phyloP scores from a whole-genome alignment of 768 basidiomycete genomes.

The Dentipellis fragilis region DNA sequence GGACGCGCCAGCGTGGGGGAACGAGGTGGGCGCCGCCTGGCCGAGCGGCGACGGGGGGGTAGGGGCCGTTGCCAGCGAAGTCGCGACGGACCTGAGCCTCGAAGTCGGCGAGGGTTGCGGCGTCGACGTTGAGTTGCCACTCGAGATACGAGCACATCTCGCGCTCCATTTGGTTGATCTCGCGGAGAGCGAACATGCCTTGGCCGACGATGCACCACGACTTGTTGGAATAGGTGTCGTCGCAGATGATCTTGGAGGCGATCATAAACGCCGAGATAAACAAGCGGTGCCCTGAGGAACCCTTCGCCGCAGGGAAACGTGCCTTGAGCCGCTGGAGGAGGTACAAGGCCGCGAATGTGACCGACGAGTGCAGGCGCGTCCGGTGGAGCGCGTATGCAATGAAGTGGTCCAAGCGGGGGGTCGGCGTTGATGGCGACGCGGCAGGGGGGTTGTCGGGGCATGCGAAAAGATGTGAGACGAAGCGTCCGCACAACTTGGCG shows the following conservation, averaged over 20 bases:
- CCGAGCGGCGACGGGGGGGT: slow-evolving; percentile 55
- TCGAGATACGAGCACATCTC: slow-evolving; percentile 92
- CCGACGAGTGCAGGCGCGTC: slow-evolving; percentile 49
- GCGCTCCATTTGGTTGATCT: slow-evolving; percentile 95
- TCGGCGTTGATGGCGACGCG: slow-evolving; percentile 14
- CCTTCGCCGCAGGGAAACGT: slow-evolving; percentile 85
- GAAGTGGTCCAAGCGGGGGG: slow-evolving; percentile 59
- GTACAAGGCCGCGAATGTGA: slow-evolving; percentile 54
- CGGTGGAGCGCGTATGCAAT: slow-evolving; percentile 85
- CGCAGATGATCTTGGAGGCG: slow-evolving; percentile 64
- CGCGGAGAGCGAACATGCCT: slow-evolving; percentile 58
- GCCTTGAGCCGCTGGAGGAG: slow-evolving; percentile 78
- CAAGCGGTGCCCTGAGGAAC: slow-evolving; percentile 81
- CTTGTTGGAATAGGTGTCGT: slow-evolving; percentile 64
- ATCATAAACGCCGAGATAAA: slow-evolving; percentile 95
- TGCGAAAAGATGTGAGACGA: slow-evolving; percentile 77
- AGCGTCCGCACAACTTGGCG: slow-evolving; percentile 61
- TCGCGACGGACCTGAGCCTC: slow-evolving; percentile 51
- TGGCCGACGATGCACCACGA: slow-evolving; percentile 57
- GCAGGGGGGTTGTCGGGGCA: slow-evolving; percentile 58
- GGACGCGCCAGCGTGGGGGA: slow-evolving; percentile 11
- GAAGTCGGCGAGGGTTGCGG: slow-evolving; percentile 48
- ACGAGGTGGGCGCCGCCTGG: slow-evolving; percentile 26
- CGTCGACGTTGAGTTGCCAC: slow-evolving; percentile 80
- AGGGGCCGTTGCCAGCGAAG: slow-evolving; percentile 44